Evolutionary conservation across 1,284 basidiomycete species (phyloP).

Genomic region (Cutaneotrichosporon daszewskae): DNA sequence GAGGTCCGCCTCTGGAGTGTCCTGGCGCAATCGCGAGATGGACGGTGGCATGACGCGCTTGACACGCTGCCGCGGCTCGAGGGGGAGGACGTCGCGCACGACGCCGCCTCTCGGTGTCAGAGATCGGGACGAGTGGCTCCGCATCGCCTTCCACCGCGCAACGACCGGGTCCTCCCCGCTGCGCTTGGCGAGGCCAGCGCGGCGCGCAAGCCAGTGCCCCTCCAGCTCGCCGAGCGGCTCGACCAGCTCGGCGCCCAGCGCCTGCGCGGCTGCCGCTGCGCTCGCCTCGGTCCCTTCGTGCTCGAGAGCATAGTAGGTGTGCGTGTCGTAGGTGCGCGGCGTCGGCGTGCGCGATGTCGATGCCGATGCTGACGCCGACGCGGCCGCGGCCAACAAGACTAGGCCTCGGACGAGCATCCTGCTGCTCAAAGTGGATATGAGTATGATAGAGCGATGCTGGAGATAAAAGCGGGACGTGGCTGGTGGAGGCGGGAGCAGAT

Average conservation of each 20-base stretch:
- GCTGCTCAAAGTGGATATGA: no score
- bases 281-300: conserved; percentile 53
- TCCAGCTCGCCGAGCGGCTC: conserved; percentile 79
- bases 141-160: conserved; percentile 47
- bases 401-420: no score
- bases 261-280: conserved; percentile 50
- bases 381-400: no score
- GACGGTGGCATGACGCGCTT: conserved; percentile 11
- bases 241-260: conserved; percentile 76
- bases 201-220: conserved; percentile 80
- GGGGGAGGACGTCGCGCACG: conserved; percentile 24
- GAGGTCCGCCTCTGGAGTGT: no score
- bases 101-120: conserved; percentile 58
- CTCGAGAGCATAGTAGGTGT: conserved; percentile 61
- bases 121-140: conserved; percentile 51
- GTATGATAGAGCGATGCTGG: no score
- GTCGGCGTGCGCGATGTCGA: conserved; percentile 1
- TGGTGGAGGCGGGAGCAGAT: no score
- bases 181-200: conserved; percentile 15
- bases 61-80: conserved; percentile 10
- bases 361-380: no score
- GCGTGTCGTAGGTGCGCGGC: conserved; percentile 58
- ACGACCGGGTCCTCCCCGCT: conserved; percentile 49
- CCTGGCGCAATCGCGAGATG: conserved; percentile 27
- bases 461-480: no score